Base-by-base conservation (phyloP, 2,329 filamentous ascomycete species). In the Penicillium polonicum region DNA sequence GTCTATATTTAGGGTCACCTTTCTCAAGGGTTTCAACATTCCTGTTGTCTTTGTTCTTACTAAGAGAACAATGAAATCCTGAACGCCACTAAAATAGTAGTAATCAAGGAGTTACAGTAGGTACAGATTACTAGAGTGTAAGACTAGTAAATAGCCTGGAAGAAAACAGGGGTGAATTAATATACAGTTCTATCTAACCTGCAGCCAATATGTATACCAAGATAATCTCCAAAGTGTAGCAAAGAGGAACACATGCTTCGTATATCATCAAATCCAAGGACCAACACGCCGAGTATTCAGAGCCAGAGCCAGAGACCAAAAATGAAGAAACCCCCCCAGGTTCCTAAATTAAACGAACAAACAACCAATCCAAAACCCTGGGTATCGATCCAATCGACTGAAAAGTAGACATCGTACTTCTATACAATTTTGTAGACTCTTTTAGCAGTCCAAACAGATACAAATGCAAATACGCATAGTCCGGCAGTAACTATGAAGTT, bases 401-500 rank as follows among this genome's bases (percentile, higher is more conserved):
- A 23, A n/a, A 21, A 52, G 8, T 27, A 38, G 5, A 39, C 33
- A 35, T 23, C 15, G 15, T 17, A 13, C 23, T 46, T 52, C 60
- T 70, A 91, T 38, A 91, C 88, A 76, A 93, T 92, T 43, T 87
- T 85, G 73, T 92, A 93, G 38, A 93, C 86, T 65, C 88, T 84
- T 81, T 94, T 95, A 19, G 92, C 92, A 64, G 92, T 87, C 70
- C 87, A 78, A 71, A 88, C 97, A 70, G 92, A 95, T 5, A 81
- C 82, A 29, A 92, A 70, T 0, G 92, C 94, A 75, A 97, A 97
- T 19, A 85, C 72, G 2, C 96, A 57, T 45, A 97, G 75, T 0
- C 90, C 90, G 1, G 81, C 89, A 0, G 92, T 94, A 68, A 88
- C 79, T 79, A 48, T 13, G 39, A 15, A 10, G 19, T 10, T 44